phyloP scores from a whole-genome alignment of 2,329 filamentous ascomycete species.

The Talaromyces sp. region DNA sequence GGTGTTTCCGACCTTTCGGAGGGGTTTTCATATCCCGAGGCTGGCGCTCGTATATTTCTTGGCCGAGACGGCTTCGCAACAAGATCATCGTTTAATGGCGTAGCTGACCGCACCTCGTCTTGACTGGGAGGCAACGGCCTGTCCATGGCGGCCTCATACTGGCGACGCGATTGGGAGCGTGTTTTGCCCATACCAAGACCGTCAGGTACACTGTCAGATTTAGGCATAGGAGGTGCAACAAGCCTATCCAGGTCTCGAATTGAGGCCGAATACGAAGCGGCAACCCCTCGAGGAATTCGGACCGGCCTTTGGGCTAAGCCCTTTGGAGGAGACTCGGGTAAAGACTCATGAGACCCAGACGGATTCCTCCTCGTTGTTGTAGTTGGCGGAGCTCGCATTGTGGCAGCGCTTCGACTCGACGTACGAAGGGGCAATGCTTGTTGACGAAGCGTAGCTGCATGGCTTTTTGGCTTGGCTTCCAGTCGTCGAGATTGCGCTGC shows the following conservation, averaged over 20 bases:
- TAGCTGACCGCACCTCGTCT: slow-evolving; percentile 22
- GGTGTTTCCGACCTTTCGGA: slow-evolving; percentile 8
- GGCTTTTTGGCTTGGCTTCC: slow-evolving; percentile 36
- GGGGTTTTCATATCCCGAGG: slow-evolving; percentile 4
- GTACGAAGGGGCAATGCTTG: slow-evolving; percentile 35
- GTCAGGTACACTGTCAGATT: slow-evolving; percentile 29
- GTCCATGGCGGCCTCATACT: slow-evolving; percentile 28
- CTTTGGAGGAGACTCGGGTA: slow-evolving; percentile 21
- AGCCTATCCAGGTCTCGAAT: slow-evolving; percentile 28
- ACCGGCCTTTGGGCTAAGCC: slow-evolving; percentile 38
- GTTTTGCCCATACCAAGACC: slow-evolving; percentile 38
- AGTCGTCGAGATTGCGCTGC: slow-evolving; percentile 38
- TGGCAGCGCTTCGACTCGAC: slow-evolving; percentile 25
- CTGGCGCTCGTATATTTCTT: slow-evolving; percentile 7
- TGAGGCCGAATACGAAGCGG: slow-evolving; percentile 31
- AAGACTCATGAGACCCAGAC: slow-evolving; percentile 6
- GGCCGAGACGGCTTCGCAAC: neutral
- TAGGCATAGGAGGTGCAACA: slow-evolving; percentile 24
- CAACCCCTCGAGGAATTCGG: slow-evolving; percentile 31
- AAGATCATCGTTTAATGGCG: slow-evolving; percentile 9
- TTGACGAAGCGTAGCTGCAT: slow-evolving; percentile 45
- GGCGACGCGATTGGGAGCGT: slow-evolving; percentile 36
- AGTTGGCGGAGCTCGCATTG: slow-evolving; percentile 20
- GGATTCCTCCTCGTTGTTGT: slow-evolving; percentile 11
- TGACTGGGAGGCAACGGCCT: slow-evolving; percentile 12